Base-by-base conservation (phyloP, 768 basidiomycete genomes). In the Trametes cubensis region DNA sequence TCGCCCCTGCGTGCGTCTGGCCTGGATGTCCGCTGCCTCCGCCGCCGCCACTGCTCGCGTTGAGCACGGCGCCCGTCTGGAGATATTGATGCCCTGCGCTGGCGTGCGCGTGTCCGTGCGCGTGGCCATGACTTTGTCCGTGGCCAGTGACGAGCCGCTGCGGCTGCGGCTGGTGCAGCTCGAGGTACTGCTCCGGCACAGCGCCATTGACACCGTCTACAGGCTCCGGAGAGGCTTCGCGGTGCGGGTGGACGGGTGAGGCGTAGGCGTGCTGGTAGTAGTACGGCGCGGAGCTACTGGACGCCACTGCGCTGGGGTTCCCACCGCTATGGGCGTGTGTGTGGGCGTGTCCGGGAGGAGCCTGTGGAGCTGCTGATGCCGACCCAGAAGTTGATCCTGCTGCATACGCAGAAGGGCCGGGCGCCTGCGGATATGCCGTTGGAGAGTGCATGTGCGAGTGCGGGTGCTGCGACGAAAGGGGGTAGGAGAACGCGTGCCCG, bases 101-200 rank as follows among this genome's bases (percentile, higher is more conserved):
- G 21, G 26, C 20, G 46, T 48, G 52, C 17, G 11, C 21, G n/a
- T 56, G 54, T 26, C 30, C 56, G 39, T n/a, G 20, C 6, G 3
- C 47, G 47, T 46, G n/a, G 4, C 45, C 34, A 34, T 34, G 50
- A 18, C 23, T 6, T 28, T 30, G 15, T 18, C n/a, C 26, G 49
- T 34, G 40, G 28, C 26, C 41, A 6, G 28, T 21, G n/a, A 26
- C 26, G 49, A 51, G 41, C 11, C 62, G 58, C 46, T 61, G 59
- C 56, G 62, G 58, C 51, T 61, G 65, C 45, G 66, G 62, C 62
- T 64, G 66, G 54, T 67, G 66, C 56, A 67, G 60, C 55, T 62
- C 55, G 6, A 62, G 25, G 48, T 61, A 58, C 52, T 44, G 57
- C 25, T 53, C 62, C 39, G 34, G 6, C 34, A 21, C 58, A 21